A percentile compares a stretch with the other conserved stretches of the same genome.
Evolutionary conservation across 83 land plant species (phyloP).

Genomic region (Larix sibirica): DNA sequence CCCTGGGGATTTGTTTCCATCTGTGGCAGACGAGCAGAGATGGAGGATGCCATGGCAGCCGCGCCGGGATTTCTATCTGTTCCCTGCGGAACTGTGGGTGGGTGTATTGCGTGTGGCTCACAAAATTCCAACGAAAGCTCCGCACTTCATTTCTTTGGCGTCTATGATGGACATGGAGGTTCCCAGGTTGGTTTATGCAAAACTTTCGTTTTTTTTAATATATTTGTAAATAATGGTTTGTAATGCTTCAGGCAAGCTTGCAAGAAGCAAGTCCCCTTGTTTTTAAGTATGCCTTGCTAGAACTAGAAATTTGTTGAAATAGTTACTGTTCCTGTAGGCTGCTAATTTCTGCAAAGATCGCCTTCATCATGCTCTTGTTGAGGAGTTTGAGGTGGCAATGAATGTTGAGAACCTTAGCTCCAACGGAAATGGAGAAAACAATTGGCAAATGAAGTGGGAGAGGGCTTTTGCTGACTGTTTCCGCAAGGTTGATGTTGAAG

Average conservation of each 20-base stretch:
- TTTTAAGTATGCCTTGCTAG: not conserved
- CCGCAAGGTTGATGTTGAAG: slow-evolving; percentile 70
- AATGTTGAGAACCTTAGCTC: slow-evolving; percentile 18
- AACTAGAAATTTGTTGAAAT: not conserved
- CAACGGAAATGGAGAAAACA: slow-evolving; percentile 8
- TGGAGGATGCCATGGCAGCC: slow-evolving; percentile 48
- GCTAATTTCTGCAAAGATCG: slow-evolving; percentile 78
- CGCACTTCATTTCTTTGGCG: slow-evolving; percentile 40
- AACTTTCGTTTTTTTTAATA: not conserved
- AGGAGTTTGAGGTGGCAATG: slow-evolving; percentile 38
- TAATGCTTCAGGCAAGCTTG: not conserved
- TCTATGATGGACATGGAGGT: slow-evolving; percentile 54
- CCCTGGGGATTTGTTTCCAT: slow-evolving; percentile 58
- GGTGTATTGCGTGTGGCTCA: slow-evolving; percentile 49
- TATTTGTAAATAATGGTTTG: not conserved
- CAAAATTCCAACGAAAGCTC: slow-evolving; percentile 28
- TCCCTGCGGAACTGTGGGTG: slow-evolving; percentile 55
- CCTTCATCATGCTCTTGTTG: slow-evolving; percentile 60
- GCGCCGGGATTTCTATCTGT: slow-evolving; percentile 36
- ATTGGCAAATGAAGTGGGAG: slow-evolving; percentile 60
- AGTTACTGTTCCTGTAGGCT: slow-evolving; percentile 38
- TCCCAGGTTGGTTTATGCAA: slow-evolving; percentile 27
- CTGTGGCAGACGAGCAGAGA: slow-evolving; percentile 40
- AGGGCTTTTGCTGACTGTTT: slow-evolving; percentile 60
- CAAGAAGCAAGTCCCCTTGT: not conserved